Evolutionary conservation across 805 yeast genomes (phyloP), one percentile per base, ranked within the genome.

Genomic region (Cephaloascus albidus): DNA sequence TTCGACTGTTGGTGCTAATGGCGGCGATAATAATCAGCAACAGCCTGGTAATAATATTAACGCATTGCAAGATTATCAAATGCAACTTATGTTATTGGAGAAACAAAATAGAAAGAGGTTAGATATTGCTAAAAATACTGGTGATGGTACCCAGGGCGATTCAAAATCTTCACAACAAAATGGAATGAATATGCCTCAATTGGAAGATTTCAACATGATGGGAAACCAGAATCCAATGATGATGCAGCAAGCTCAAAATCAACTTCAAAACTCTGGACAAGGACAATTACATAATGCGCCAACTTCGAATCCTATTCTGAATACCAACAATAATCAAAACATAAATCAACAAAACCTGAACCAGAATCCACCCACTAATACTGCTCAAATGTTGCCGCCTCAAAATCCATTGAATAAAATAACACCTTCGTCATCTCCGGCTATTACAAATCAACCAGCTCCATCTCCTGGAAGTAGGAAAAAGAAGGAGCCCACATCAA

Each of bases 31-130:
- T 36, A 15, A 34, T 14, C 53, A 44, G 26, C 49, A 41, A 8
- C 50, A 41, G 16, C 45, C 38, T 32, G 43, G 35, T 26, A 40
- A 51, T 38, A 57, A 57, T 46, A 65, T 61, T 41, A 71, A 70
- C 50, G 89, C 90, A 1, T 61, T 85, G 32, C 85, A 81, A 49
- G 94, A 85, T 53, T 85, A 86, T 56, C 94, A 85, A 55, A 78
- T 76, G 67, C 90, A 85, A 57, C 62, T 85, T 47, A 73, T 83
- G 72, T 54, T 81, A 39, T 61, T 86, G 52, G 95, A 85, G 50
- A 75, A 75, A 45, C 89, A 84, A 54, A 85, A 83, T 57, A 80
- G 81, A 53, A 77, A 76, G 54, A 69, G 85, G 40, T 61, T 83
- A 37, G 79, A 74, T 48, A 72, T 68, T 38, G 76, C 72, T 4